phyloP scores from a whole-genome alignment of 305 asterid species.

The Solanum aculeatissimum region DNA sequence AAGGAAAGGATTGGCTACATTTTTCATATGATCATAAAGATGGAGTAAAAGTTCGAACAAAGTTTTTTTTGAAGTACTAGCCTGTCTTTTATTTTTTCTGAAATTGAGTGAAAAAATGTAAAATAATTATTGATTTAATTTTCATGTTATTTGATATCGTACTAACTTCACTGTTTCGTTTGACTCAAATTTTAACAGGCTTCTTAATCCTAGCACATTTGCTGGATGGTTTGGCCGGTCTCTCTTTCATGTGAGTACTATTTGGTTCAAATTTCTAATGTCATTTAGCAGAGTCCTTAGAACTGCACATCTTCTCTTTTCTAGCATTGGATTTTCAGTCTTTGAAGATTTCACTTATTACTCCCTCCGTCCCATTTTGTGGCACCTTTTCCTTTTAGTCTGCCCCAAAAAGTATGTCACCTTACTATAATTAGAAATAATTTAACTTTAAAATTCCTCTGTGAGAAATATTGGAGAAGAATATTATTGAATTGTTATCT shows the following conservation, averaged over 20 bases:
- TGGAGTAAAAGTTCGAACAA: background rate
- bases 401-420: too few relatives aligned
- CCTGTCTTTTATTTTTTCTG: background rate
- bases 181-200: slow-evolving; percentile 40
- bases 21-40: background rate
- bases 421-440: too few relatives aligned
- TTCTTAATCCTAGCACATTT: slow-evolving; percentile 97
- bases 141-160: background rate
- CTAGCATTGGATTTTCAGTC: background rate
- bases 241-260: slow-evolving; percentile 83
- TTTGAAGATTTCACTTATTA: background rate
- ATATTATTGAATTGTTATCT: too few relatives aligned
- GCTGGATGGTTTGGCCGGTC: slow-evolving; percentile 99
- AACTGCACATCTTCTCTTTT: background rate
- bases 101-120: background rate
- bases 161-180: background rate
- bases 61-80: background rate
- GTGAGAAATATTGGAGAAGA: too few relatives aligned
- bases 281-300: background rate
- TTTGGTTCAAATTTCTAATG: slow-evolving; percentile 4
- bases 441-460: too few relatives aligned
- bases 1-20: background rate
- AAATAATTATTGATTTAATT: background rate
- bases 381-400: too few relatives aligned
- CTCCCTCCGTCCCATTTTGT: too few relatives aligned